These are phyloP conservation scores for Talaromyces proteolyticus DNA, from an alignment of 495 filamentous ascomycete species.

Conservation along the genomic window DNA sequence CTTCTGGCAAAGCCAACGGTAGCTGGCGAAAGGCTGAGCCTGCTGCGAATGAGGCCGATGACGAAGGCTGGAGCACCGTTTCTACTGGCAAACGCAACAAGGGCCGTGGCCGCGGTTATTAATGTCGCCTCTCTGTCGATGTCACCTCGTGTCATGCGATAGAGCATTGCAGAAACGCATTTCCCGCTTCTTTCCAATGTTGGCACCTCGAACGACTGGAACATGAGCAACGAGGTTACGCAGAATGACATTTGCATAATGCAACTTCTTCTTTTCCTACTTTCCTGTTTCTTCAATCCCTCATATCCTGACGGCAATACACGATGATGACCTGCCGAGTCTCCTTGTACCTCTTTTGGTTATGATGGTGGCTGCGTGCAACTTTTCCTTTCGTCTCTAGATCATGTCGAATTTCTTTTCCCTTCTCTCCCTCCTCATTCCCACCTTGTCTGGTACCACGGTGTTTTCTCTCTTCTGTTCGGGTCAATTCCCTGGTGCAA, in stretches of 20 bases:
- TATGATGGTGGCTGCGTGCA: conserved; percentile 4
- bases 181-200: background rate
- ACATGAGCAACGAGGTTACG: conserved; percentile 9
- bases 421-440: conserved; percentile 2
- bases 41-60: conserved; percentile 43
- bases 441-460: conserved; percentile 3
- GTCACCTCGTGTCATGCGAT: background rate
- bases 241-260: conserved; percentile 9
- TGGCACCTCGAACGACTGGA: conserved; percentile 2
- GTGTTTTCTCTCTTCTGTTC: conserved; percentile 7
- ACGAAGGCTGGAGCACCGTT: conserved; percentile 78
- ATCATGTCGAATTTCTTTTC: background rate
- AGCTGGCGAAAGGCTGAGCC: conserved; percentile 25
- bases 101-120: conserved; percentile 32
- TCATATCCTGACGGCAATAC: background rate
- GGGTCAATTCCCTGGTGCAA: background rate
- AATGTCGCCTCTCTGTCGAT: background rate
- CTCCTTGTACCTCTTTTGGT: conserved; percentile 3
- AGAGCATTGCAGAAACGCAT: background rate
- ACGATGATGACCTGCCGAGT: background rate
- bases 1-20: conserved; percentile 28
- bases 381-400: conserved; percentile 1
- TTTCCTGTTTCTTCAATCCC: background rate
- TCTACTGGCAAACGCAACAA: conserved; percentile 46
- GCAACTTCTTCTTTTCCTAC: background rate